Evolutionary conservation across 1,284 basidiomycete species (phyloP).

Genomic region (Fistulina hepatica): DNA sequence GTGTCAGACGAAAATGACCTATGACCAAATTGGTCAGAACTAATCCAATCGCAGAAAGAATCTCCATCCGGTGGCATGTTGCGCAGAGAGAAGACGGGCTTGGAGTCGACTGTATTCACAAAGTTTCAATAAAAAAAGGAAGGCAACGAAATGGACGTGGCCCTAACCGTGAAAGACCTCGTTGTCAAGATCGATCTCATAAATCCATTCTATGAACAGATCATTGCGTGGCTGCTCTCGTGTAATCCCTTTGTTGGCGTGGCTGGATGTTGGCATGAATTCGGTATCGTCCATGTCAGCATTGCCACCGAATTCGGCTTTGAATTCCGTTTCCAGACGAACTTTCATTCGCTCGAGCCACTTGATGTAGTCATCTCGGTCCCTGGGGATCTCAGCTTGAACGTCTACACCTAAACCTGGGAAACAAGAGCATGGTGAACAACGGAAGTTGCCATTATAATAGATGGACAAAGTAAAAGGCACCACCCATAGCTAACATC

Average conservation of each 20-base stretch:
- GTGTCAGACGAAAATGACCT: slow-evolving; percentile 3
- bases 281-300: no score
- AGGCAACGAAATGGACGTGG: neutral
- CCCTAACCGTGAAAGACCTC: slow-evolving; percentile 12
- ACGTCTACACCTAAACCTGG: slow-evolving; percentile 10
- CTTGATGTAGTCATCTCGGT: slow-evolving; percentile 3
- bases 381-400: neutral
- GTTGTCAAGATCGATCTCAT: slow-evolving; percentile 18
- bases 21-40: slow-evolving; percentile 13
- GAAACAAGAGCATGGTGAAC: slow-evolving; percentile 15
- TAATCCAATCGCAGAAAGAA: slow-evolving; percentile 12
- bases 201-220: slow-evolving; percentile 17
- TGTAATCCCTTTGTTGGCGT: slow-evolving; percentile 1
- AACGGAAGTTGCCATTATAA: no score
- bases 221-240: slow-evolving; percentile 10
- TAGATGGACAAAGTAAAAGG: slow-evolving; percentile 16
- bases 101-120: slow-evolving; percentile 9
- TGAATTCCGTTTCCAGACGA: slow-evolving; percentile 9
- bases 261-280: no score
- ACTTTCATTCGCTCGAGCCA: slow-evolving; percentile 8
- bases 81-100: slow-evolving; percentile 15
- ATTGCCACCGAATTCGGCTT: slow-evolving; percentile 1
- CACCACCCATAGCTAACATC: no score
- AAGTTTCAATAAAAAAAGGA: neutral
- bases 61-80: slow-evolving; percentile 14